Conservation (phyloP, 2,329 filamentous ascomycete genomes). For the Pestalotiopsis sp. region DNA sequence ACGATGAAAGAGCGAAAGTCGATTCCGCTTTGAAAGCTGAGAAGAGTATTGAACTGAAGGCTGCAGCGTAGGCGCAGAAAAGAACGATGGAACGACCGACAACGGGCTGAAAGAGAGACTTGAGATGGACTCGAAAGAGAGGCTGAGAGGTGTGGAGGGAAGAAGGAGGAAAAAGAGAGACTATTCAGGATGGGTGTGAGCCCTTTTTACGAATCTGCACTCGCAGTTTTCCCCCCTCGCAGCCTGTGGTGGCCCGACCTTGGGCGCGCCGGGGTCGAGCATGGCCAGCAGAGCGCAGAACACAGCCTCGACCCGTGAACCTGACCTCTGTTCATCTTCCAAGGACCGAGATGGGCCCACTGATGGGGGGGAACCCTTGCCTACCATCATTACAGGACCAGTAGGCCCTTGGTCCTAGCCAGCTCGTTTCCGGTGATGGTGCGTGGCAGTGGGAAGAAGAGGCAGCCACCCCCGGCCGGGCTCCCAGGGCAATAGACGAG, state of each 20-base stretch:
- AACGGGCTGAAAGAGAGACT: constrained; percentile 28
- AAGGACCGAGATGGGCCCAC: constrained; percentile 9
- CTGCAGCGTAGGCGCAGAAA: constrained; percentile 28
- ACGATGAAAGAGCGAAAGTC: constrained; percentile 35
- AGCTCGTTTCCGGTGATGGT: constrained; percentile 5
- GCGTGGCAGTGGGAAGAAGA: background rate
- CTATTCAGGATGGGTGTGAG: constrained; percentile 19
- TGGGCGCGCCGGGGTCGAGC: background rate
- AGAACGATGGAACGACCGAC: constrained; percentile 26
- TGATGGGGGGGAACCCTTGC: background rate
- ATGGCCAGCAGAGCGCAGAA: background rate
- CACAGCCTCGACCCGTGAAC: constrained; percentile 8
- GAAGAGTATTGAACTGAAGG: constrained; percentile 23
- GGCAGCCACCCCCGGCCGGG: background rate
- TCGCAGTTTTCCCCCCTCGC: background rate
- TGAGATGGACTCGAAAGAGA: constrained; percentile 19
- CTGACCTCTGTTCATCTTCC: constrained; percentile 3
- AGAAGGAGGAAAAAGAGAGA: constrained; percentile 21
- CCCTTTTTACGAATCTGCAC: constrained; percentile 25
- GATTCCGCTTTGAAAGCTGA: constrained; percentile 28
- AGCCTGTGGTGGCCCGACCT: background rate
- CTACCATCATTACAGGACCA: constrained; percentile 9
- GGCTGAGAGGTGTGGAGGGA: constrained; percentile 9
- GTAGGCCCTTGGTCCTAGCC: background rate
- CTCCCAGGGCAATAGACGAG: background rate